Base-by-base conservation (phyloP, 1,284 basidiomycete species). In the Mycena sp. region DNA sequence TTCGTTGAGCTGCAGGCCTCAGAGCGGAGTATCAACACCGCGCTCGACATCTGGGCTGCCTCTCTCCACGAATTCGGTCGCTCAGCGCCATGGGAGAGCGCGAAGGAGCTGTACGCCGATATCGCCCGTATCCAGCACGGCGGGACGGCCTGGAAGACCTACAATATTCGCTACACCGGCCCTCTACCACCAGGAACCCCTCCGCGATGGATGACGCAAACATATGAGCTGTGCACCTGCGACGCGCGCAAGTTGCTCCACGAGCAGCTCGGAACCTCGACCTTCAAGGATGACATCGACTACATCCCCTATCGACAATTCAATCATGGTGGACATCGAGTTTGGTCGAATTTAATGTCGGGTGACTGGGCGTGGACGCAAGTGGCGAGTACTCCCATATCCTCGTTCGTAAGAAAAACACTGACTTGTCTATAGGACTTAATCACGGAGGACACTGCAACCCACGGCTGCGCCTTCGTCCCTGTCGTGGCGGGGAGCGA, bases 171-270 rank as follows among this genome's bases (percentile, higher is more conserved):
- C 37, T 53, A 53, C 51, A 53, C 23, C 25, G 51, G 51, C 12
- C 35, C 32, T 16, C 16, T 52, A 16, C 45, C 45, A 7, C 19
- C 29, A 11, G 19, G 35, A 9, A 50, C 48, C 4, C 48, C 41
- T 30, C 35, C 51, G 16, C 14, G 14, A n/a, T 83, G 81, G 81
- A 81, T 74, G 76, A 55, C 40, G 0, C 58, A 67, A 9, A 50
- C 66, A 1, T 80, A 80, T 60, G 70, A 78, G 6, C 71, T 83
- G 0, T 80, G 74, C 69, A 78, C 63, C 61, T 70, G 74, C 2
- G 52, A 54, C 29, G 12, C 16, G 1, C 52, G 40, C 11, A 2
- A 30, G 12, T 11, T 54, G 26, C 0, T 70, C 0, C 58, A 72
- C 2, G 57, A 70, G 1, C 72, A 75, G 49, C 67, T 81, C 2